Conservation (phyloP, 1,139 yeast genomes). For the Schizosaccharomyces versatilis region DNA sequence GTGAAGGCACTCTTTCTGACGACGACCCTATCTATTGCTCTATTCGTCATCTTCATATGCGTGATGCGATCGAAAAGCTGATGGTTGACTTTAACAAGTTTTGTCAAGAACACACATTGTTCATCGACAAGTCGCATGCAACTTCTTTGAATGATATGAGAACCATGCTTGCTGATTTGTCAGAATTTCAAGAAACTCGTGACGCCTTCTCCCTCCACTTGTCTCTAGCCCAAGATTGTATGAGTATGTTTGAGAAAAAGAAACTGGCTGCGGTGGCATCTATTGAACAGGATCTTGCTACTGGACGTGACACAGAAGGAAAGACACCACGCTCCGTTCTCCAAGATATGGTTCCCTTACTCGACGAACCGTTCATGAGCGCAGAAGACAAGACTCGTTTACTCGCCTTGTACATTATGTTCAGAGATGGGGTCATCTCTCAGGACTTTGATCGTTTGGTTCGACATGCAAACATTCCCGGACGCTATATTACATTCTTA, state of each 20-base stretch:
- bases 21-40: slow-evolving; percentile 56
- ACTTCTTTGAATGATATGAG: slow-evolving; percentile 22
- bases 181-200: slow-evolving; percentile 22
- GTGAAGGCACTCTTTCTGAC: slow-evolving; percentile 32
- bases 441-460: slow-evolving; percentile 51
- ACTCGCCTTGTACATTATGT: slow-evolving; percentile 55
- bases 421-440: slow-evolving; percentile 65
- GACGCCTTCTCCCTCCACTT: slow-evolving; percentile 22
- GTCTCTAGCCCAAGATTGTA: slow-evolving; percentile 23
- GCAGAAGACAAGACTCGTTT: slow-evolving; percentile 38
- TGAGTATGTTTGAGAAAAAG: slow-evolving; percentile 19
- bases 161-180: slow-evolving; percentile 23
- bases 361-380: slow-evolving; percentile 25
- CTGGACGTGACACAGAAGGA: slow-evolving; percentile 54
- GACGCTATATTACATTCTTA: slow-evolving; percentile 40
- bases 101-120: slow-evolving; percentile 44
- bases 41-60: slow-evolving; percentile 53
- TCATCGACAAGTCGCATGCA: slow-evolving; percentile 18
- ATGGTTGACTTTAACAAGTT: slow-evolving; percentile 42
- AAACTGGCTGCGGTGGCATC: slow-evolving; percentile 19
- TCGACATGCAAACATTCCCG: slow-evolving; percentile 42
- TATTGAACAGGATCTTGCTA: slow-evolving; percentile 37
- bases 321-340: slow-evolving; percentile 41
- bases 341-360: slow-evolving; percentile 37
- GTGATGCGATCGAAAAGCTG: slow-evolving; percentile 49